Conservation (phyloP, 208 protist species). For the Borovskyia barvae region DNA sequence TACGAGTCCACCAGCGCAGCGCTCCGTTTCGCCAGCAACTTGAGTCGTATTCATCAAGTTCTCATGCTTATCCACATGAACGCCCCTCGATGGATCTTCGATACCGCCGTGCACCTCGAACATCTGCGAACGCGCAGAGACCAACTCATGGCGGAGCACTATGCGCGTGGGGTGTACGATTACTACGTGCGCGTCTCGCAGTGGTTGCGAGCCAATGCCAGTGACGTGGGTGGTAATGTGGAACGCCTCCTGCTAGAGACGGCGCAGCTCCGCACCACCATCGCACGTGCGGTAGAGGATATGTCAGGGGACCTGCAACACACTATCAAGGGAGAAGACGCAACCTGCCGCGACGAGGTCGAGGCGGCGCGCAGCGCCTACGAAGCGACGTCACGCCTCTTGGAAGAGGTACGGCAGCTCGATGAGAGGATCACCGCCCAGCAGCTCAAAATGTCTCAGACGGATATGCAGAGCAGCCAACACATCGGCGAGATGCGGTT, state of each 20-base stretch:
- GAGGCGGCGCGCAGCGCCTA: constrained; percentile 48
- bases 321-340: constrained; percentile 37
- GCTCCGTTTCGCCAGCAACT: constrained; percentile 53
- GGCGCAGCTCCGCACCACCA: constrained; percentile 50
- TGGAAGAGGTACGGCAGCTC: constrained; percentile 55
- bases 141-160: constrained; percentile 46
- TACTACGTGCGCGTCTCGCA: constrained; percentile 55
- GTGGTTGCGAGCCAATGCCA: constrained; percentile 64
- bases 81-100: constrained; percentile 76
- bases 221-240: constrained; percentile 43
- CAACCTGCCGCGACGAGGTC: constrained; percentile 22
- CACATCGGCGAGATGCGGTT: constrained; percentile 70
- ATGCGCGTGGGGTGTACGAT: constrained; percentile 68
- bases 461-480: constrained; percentile 55
- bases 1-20: constrained; percentile 60
- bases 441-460: constrained; percentile 52
- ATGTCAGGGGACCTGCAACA: constrained; percentile 40
- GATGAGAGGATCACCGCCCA: constrained; percentile 52
- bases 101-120: constrained; percentile 63
- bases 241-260: constrained; percentile 60
- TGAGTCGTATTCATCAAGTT: constrained; percentile 77
- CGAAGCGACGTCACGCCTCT: constrained; percentile 31
- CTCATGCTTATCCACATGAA: constrained; percentile 81
- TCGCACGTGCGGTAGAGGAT: constrained; percentile 43
- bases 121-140: constrained; percentile 53